Evolutionary conservation across 306 rosid species (phyloP), one percentile per base, ranked within the genome.

Genomic region (Rosa persica): DNA sequence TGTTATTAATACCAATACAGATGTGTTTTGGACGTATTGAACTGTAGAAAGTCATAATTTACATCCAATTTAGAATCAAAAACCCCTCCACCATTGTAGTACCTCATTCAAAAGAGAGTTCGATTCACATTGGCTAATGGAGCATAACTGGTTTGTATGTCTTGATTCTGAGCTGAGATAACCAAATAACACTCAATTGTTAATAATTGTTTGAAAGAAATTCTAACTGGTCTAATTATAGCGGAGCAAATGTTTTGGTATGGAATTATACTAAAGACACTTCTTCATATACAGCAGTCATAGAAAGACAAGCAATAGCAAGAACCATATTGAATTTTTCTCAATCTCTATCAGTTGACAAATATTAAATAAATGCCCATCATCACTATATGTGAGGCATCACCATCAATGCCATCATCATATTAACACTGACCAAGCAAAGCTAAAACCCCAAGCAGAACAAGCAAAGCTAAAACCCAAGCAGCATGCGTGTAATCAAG

Each of bases 91-190:
- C 40, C 36, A 82, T 58, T 67, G 54, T 65, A 77, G 68, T 88
- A 94, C 98, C 98, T 94, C 98, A 74, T 91, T 94, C 85, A 94
- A 87, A 81, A 95, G 94, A 85, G 98, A 95, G 83, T 89, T 87
- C 51, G 98, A 85, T 79, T 92, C 92, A 79, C 98, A 95, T 22
- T 84, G 90, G 89, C 97, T 95, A 84, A 95, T 95, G 85, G 98
- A 92, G 89, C 98, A 95, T 82, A 95, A 81, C 89, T 89, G 90
- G 83, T 95, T 91, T 65, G 98, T 92, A 68, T 92, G 91, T 48
- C 80, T 85, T 72, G 98, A 92, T 85, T 86, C 87, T 70, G 83
- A 88, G 89, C 98, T 95, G 93, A 72, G 34, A 78, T 22, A 75
- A 68, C 66, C 69, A 68, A 51, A 17, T 6, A 38, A 42, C 70